These are phyloP conservation scores for Aristolochia contorta DNA, from an alignment of 164 flowering plant species.

Conservation along the genomic window DNA sequence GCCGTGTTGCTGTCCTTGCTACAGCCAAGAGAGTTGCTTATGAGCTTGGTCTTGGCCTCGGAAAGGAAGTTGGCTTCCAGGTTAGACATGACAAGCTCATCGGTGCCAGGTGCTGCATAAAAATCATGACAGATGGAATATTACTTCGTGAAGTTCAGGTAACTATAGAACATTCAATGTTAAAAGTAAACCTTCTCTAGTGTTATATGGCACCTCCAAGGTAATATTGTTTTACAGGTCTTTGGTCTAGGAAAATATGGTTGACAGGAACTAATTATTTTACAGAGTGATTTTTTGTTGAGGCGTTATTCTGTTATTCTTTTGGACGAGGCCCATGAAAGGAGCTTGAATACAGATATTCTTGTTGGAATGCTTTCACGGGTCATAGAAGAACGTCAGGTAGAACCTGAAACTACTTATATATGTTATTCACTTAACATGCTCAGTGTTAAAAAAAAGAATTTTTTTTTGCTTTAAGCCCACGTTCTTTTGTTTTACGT, in stretches of 20 bases:
- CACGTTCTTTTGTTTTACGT: neutral
- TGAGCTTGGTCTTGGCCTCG: slow-evolving; percentile 79
- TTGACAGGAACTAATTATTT: slow-evolving; percentile 7
- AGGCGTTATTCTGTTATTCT: slow-evolving; percentile 72
- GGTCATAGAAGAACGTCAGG: slow-evolving; percentile 60
- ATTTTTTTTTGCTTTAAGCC: neutral
- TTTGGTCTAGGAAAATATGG: neutral
- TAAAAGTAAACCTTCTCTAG: too few species aligned
- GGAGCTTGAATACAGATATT: slow-evolving; percentile 95
- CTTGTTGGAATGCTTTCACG: slow-evolving; percentile 96
- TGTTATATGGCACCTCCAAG: too few species aligned
- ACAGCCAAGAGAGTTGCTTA: slow-evolving; percentile 87
- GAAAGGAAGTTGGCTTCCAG: slow-evolving; percentile 94
- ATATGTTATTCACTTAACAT: too few species aligned
- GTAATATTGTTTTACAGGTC: too few species aligned
- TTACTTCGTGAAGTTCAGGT: slow-evolving; percentile 95
- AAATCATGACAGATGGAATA: slow-evolving; percentile 99
- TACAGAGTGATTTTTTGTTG: slow-evolving; percentile 77
- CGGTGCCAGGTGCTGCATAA: slow-evolving; percentile 68
- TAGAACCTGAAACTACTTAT: slow-evolving; percentile 5
- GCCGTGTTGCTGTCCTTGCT: slow-evolving; percentile 97
- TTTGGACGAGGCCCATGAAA: slow-evolving; percentile 97
- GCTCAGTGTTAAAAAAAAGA: neutral
- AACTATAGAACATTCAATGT: too few species aligned
- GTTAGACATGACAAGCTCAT: slow-evolving; percentile 87